These are phyloP conservation scores for Albatrellus ellisii DNA, from an alignment of 768 basidiomycete species.

Conservation along the genomic window DNA sequence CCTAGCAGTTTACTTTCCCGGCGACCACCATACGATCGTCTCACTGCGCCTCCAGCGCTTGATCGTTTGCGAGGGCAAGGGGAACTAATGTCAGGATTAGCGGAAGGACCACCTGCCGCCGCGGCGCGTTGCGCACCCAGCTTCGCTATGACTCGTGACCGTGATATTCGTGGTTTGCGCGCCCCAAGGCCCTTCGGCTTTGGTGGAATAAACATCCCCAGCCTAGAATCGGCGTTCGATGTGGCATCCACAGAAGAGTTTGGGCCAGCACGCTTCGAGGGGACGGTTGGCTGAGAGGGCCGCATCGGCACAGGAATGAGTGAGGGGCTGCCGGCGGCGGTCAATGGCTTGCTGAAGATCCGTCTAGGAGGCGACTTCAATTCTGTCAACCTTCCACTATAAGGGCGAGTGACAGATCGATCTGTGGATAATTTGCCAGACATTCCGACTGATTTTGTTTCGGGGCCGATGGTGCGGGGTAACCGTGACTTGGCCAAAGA, in stretches of 20 bases:
- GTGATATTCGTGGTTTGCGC: conserved; percentile 67
- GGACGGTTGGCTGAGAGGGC: conserved; percentile 19
- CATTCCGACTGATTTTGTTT: no score
- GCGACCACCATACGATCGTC: conserved; percentile 21
- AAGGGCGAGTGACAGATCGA: conserved; percentile 14
- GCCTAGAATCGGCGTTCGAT: conserved; percentile 1
- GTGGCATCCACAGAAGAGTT: no score
- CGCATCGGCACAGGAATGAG: conserved; percentile 11
- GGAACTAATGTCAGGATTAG: conserved; percentile 7
- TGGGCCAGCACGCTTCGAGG: conserved; percentile 13
- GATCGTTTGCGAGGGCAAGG: conserved; percentile 28
- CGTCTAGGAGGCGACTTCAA: conserved; percentile 16
- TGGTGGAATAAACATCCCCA: conserved; percentile 13
- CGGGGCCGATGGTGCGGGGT: no score
- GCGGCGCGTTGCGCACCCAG: conserved; percentile 61
- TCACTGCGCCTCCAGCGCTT: conserved; percentile 26
- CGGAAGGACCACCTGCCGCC: conserved; percentile 16
- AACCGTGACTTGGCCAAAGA: conserved; percentile 11
- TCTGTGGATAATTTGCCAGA: conserved; percentile 8
- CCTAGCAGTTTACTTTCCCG: conserved; percentile 17
- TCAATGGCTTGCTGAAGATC: conserved; percentile 44
- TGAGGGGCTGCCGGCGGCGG: conserved; percentile 12
- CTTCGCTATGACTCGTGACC: conserved; percentile 68
- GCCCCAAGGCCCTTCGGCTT: conserved; percentile 24
- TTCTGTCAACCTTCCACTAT: conserved; percentile 16